A percentile compares a stretch with the other conserved stretches of the same genome.
Evolutionary conservation across 164 flowering plant genomes (phyloP).

Genomic region (Dillenia turbinata): DNA sequence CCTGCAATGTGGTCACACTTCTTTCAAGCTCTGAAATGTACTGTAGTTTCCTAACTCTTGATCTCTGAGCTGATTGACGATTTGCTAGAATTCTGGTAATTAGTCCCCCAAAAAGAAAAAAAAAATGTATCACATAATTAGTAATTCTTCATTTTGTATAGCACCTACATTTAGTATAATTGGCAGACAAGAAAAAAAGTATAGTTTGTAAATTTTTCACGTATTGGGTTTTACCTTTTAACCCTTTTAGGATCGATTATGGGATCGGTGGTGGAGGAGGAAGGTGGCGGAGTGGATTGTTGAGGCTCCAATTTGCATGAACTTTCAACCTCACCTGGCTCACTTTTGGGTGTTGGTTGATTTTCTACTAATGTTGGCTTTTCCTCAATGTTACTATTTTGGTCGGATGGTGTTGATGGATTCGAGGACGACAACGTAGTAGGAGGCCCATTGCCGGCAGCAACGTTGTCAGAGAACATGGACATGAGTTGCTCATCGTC

Average conservation of each 20-base stretch:
- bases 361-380: slow-evolving; percentile 13
- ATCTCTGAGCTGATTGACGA: slow-evolving; percentile 86
- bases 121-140: not conserved
- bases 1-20: slow-evolving; percentile 73
- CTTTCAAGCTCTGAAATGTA: slow-evolving; percentile 86
- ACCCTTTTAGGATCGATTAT: slow-evolving; percentile 70
- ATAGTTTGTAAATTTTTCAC: too few species aligned
- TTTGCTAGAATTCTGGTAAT: slow-evolving; percentile 70
- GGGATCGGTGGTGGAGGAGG: slow-evolving; percentile 22
- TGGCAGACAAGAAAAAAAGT: too few species aligned
- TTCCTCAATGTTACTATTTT: slow-evolving; percentile 50
- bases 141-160: too few species aligned
- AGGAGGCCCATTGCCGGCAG: slow-evolving; percentile 18
- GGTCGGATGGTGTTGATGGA: slow-evolving; percentile 63
- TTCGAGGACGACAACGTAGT: slow-evolving; percentile 30
- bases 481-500: slow-evolving; percentile 74
- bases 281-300: not conserved
- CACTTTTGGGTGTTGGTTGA: slow-evolving; percentile 29
- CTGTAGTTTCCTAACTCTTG: slow-evolving; percentile 78
- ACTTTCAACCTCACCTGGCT: slow-evolving; percentile 48
- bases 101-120: not conserved
- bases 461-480: slow-evolving; percentile 57
- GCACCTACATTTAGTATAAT: too few species aligned
- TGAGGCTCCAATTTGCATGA: slow-evolving; percentile 22
- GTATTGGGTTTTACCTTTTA: slow-evolving; percentile 45